Base-by-base conservation (phyloP, 2,329 filamentous ascomycete genomes). In the Scorias spongiosa region DNA sequence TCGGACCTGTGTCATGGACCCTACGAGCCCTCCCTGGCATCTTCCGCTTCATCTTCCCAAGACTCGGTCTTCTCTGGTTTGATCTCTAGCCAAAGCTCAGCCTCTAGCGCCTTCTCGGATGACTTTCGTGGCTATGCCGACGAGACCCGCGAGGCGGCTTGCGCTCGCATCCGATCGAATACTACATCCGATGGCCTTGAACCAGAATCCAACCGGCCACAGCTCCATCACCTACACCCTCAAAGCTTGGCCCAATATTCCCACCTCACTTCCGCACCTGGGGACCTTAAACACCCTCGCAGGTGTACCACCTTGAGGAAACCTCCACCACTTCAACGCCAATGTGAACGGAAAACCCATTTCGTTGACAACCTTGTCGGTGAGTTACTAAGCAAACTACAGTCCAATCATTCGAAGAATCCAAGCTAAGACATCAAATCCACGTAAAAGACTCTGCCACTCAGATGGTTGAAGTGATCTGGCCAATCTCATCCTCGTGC, bases 341-440 rank as follows among this genome's bases (percentile, higher is more conserved):
- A 95, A 69, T 78, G 79, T 58, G 87, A 95, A 67, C 84, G 88
- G 61, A 94, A 94, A 72, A 76, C 85, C 61, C 88, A 83, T 66
- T 95, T 96, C 61, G 89, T 96, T 66, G 88, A 95, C 66, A 91
- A 81, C 65, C 84, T 95, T 64, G 88, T 95, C 70, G 89, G 89
- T 95, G 86, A 85, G 89, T 64, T 58, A 43, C 44, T 29, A 49
- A 44, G 38, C 44, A 43, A 46, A 46, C 48, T 45, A 43, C 46
- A 49, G 51, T 72, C 62, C 55, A 60, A 56, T 48, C 49, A 51
- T 53, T 50, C 51, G 26, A 39, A 29, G 39, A 29, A 28, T 43
- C 5, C 12, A 34, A 38, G 14, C 48, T 53, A 47, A 48, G 26
- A 43, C 28, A 29, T 10, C 40, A 41, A 44, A 52, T 52, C 52